Evolutionary conservation across 116 monocot species (phyloP), one percentile per base, ranked within the genome.

Genomic region (Posidonia oceanica): DNA sequence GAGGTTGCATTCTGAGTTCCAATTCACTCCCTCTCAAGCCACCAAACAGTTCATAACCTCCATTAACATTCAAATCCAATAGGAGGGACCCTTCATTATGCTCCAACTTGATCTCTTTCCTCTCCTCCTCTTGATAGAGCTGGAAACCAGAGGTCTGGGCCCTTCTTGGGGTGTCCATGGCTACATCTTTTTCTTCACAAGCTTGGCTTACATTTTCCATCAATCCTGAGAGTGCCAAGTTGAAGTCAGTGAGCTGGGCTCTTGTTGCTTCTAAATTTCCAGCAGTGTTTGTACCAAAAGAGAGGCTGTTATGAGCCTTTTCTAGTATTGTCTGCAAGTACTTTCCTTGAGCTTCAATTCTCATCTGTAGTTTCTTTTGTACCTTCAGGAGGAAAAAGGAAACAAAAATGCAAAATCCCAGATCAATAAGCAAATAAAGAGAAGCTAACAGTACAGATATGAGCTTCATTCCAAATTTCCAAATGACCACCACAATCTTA

Each of bases 321-420:
- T 85, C 85, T 67, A 94, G 65, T 77, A 94, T 94, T 11, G 83
- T 69, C 64, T 94, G 87, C 71, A 94, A 64, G 67, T 94, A 94
- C 72, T 83, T 94, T 36, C 87, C 94, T 76, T 94, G 94, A 6
- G 89, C 87, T 61, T 94, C 94, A 13, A 94, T 94, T 76, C 94
- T 84, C 79, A 78, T 81, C 55, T 94, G 94, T 51, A 94, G 67
- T 71, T 83, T 94, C 83, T 83, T 89, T 58, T 94, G 94, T 6
- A 94, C 94, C 89, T 90, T 79, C 6, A 62, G 36, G 54, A 22
- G 15, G 15, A 8, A 39, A 56, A 56, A 53, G 3, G 15, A 23
- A 21, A 62, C 10, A 36, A 62, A 22, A 29, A 29, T 29, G 29
- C 29, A 1, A 29, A 29, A 29, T 29, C 29, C 29, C 29, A 29